Conservation (phyloP, 129 eudicot species). For the Apium graveolens region DNA sequence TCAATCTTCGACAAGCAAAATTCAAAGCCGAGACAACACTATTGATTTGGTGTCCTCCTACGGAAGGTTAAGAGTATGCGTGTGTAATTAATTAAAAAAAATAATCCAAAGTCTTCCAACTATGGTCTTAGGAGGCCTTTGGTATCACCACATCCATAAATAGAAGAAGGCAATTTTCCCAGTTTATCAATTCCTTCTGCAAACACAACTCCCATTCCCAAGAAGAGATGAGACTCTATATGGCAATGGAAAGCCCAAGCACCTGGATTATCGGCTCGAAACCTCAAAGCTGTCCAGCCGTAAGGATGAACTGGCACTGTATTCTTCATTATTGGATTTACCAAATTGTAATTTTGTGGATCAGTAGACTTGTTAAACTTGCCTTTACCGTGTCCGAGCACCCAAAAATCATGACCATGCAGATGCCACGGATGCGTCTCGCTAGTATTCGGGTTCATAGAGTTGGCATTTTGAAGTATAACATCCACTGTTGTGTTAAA, state of each 20-base stretch:
- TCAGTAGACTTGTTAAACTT: constrained; percentile 48
- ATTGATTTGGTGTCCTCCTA: no score
- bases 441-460: constrained; percentile 36
- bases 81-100: no score
- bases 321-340: constrained; percentile 71
- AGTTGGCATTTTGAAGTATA: constrained; percentile 76
- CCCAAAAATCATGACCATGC: constrained; percentile 97
- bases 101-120: background rate
- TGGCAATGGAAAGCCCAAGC: constrained; percentile 96
- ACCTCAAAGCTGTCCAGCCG: constrained; percentile 90
- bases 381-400: constrained; percentile 73
- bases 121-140: constrained; percentile 39
- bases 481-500: constrained; percentile 66
- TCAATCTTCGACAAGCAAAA: background rate
- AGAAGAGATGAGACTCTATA: constrained; percentile 71
- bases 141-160: constrained; percentile 74
- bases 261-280: constrained; percentile 87
- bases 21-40: no score
- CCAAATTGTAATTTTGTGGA: constrained; percentile 49
- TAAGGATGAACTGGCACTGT: constrained; percentile 71
- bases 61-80: no score
- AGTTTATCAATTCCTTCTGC: constrained; percentile 70
- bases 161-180: constrained; percentile 48
- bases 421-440: constrained; percentile 97
- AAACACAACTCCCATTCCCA: constrained; percentile 92